phyloP scores from a whole-genome alignment of 2,329 filamentous ascomycete species.

The Botrytis byssoidea region DNA sequence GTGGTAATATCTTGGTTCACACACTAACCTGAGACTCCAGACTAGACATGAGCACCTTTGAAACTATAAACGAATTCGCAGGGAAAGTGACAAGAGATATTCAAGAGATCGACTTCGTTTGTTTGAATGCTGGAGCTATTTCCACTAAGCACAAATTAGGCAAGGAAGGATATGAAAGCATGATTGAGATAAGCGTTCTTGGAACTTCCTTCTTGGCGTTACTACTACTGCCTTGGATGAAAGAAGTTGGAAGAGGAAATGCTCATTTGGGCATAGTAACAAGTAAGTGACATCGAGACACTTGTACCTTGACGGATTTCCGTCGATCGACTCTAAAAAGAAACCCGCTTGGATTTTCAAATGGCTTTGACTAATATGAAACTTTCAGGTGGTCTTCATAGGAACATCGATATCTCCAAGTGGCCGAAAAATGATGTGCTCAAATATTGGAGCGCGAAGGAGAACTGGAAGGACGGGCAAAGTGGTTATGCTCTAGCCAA shows the following conservation, averaged over 20 bases:
- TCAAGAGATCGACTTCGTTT: conserved; percentile 33
- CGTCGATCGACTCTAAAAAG: neutral
- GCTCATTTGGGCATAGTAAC: conserved; percentile 33
- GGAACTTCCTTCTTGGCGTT: conserved; percentile 55
- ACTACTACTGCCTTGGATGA: conserved; percentile 50
- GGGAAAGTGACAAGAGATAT: conserved; percentile 30
- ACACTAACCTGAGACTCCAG: neutral
- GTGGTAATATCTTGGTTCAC: neutral
- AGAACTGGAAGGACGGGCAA: conserved; percentile 29
- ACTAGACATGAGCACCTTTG: conserved; percentile 35
- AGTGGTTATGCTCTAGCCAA: conserved; percentile 31
- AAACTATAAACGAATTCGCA: conserved; percentile 29
- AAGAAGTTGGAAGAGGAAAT: conserved; percentile 38
- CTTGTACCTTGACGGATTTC: neutral
- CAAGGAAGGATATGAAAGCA: conserved; percentile 49
- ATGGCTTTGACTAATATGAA: neutral
- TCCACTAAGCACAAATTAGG: conserved; percentile 25
- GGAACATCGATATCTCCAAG: conserved; percentile 20
- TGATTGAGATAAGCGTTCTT: conserved; percentile 57
- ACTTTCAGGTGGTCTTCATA: neutral
- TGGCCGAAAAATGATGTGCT: conserved; percentile 32
- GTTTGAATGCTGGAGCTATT: conserved; percentile 38
- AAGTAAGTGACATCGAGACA: conserved; percentile 23
- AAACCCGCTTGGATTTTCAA: neutral
- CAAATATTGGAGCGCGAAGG: conserved; percentile 26